A percentile compares a stretch with the other conserved stretches of the same genome.
phyloP scores from a whole-genome alignment of 805 yeast species.

The Myxozyma neglecta region DNA sequence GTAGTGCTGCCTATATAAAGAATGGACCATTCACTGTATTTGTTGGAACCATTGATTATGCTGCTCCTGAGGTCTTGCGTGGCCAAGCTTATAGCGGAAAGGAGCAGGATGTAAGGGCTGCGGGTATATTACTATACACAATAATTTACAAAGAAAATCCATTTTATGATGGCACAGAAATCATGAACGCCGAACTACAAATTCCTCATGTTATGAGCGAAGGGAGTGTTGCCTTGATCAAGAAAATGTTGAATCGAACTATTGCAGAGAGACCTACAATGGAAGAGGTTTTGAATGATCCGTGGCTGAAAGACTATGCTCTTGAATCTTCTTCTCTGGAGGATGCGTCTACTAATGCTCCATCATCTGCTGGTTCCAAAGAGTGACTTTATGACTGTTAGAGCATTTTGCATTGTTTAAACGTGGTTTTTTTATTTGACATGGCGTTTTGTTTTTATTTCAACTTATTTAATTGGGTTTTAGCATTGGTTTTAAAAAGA shows the following conservation, averaged over 20 bases:
- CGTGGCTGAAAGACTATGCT: constrained; percentile 55
- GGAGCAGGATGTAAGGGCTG: constrained; percentile 97
- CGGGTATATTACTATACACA: constrained; percentile 87
- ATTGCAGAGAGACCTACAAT: constrained; percentile 69
- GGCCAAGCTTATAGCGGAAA: constrained; percentile 89
- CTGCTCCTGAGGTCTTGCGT: constrained; percentile 91
- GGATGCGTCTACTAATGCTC: too few relatives aligned
- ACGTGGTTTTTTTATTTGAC: background rate
- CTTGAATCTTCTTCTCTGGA: background rate
- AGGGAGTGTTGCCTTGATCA: constrained; percentile 62
- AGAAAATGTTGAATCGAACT: constrained; percentile 66
- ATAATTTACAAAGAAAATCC: constrained; percentile 93
- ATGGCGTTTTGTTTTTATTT: background rate
- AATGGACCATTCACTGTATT: constrained; percentile 97
- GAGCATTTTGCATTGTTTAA: background rate
- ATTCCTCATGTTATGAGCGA: constrained; percentile 64
- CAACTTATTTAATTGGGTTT: background rate
- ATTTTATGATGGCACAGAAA: constrained; percentile 91
- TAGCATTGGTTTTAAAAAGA: too few relatives aligned
- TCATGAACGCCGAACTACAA: constrained; percentile 82
- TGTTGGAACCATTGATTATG: constrained; percentile 96
- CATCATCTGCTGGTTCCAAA: background rate
- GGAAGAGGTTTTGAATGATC: constrained; percentile 64
- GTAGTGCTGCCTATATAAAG: constrained; percentile 85
- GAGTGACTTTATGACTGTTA: background rate